phyloP scores from a whole-genome alignment of 2,329 filamentous ascomycete species.

The Keithomyces neogunnii region DNA sequence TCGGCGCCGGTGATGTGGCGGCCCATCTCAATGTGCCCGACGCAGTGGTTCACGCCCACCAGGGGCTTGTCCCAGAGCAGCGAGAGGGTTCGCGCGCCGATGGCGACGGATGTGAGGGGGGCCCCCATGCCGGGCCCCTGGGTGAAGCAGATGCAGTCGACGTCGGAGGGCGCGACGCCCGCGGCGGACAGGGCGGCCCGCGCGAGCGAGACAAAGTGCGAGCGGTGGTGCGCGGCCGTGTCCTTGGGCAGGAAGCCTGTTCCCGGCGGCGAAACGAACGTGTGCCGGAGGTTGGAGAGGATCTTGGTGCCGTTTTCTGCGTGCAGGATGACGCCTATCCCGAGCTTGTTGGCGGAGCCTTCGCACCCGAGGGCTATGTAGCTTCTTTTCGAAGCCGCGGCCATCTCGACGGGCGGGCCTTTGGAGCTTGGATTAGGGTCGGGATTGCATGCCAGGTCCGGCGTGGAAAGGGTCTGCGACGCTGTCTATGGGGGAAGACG shows the following conservation, averaged over 20 bases:
- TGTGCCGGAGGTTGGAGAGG: slow-evolving; percentile 90
- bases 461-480: no score
- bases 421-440: no score
- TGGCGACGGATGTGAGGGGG: slow-evolving; percentile 75
- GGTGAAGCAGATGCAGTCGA: slow-evolving; percentile 94
- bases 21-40: slow-evolving; percentile 99
- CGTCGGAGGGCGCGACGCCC: slow-evolving; percentile 48
- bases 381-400: slow-evolving; percentile 11
- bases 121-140: slow-evolving; percentile 95
- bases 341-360: slow-evolving; percentile 96
- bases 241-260: slow-evolving; percentile 96
- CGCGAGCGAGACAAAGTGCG: slow-evolving; percentile 75
- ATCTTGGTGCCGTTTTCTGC: slow-evolving; percentile 49
- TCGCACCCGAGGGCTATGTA: slow-evolving; percentile 59
- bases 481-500: no score
- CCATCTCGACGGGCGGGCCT: not conserved
- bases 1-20: slow-evolving; percentile 80
- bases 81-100: slow-evolving; percentile 73
- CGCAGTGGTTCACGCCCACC: slow-evolving; percentile 94
- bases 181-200: slow-evolving; percentile 70
- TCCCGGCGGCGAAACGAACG: slow-evolving; percentile 83
- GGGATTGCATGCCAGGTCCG: no score
- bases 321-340: slow-evolving; percentile 86
- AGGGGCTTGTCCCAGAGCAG: slow-evolving; percentile 84
- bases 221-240: slow-evolving; percentile 84